Evolutionary conservation across 768 basidiomycete genomes (phyloP), one percentile per base, ranked within the genome.

Genomic region (Podaxis sp.): DNA sequence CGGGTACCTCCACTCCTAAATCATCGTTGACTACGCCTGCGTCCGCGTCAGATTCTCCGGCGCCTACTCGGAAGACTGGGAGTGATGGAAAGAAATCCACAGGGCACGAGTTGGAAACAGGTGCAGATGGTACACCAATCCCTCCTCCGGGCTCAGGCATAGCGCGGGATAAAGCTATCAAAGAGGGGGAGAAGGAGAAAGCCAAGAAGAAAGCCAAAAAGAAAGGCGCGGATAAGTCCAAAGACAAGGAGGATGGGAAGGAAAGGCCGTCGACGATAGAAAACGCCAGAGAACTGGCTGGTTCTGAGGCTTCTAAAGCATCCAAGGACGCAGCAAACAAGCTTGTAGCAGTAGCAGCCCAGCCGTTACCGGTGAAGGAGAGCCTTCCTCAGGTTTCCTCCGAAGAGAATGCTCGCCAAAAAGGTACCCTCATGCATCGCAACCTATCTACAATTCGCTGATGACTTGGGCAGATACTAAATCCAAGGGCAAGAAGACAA

Each of bases 141-240:
- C 57, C 5, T 28, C 44, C 26, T 26, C 26, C 20, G 2, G 20
- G 20, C 3, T 24, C 49, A 2, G 12, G 22, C 13, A 8, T 50
- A 64, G 59, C 41, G 53, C 46, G 52, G 55, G 41, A 52, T 28
- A 65, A 66, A 44, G 64, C 50, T 49, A 62, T 55, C 37, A 58
- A 66, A 28, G 22, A 2, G 2, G 8, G 26, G 17, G 54, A 56
- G 15, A 30, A 49, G 24, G 58, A 57, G 44, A 65, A 61, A 20
- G 63, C 58, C 17, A 49, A 62, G n/a, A 51, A 53, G 24, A 55
- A 54, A 10, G 24, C 64, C 64, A 64, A 64, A 58, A 69, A 66
- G 50, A 69, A 63, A 60, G 69, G 67, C 46, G 46, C 48, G 53
- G 63, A 64, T 46, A 50, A 51, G 57, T 36, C 30, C 33, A 33